These are phyloP conservation scores for Cephaloascus fragrans DNA, from an alignment of 805 yeast genomes.

Conservation along the genomic window DNA sequence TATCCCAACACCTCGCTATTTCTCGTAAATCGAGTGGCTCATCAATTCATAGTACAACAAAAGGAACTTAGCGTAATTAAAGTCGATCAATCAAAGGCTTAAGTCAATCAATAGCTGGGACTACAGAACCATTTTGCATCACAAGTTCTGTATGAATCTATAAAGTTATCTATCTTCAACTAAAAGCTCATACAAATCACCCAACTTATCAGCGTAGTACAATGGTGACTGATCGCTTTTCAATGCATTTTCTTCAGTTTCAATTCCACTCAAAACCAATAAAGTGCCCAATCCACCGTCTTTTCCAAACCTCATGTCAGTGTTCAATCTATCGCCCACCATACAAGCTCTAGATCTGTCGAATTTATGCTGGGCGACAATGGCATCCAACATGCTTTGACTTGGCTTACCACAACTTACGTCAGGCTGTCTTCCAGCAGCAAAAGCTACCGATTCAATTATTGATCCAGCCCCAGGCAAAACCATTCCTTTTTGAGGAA, in stretches of 20 bases:
- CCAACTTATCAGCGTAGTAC: constrained; percentile 59
- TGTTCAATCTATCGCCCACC: constrained; percentile 93
- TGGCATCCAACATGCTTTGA: constrained; percentile 82
- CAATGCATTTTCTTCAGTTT: constrained; percentile 48
- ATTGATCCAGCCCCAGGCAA: constrained; percentile 95
- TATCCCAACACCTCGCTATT: too few species aligned
- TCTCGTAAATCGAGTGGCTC: too few species aligned
- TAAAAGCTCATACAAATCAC: constrained; percentile 57
- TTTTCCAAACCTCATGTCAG: constrained; percentile 88
- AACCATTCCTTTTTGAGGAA: constrained; percentile 77
- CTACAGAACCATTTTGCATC: too few species aligned
- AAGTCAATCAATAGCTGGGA: too few species aligned
- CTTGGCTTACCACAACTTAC: constrained; percentile 88
- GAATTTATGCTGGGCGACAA: constrained; percentile 53
- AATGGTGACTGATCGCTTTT: constrained; percentile 44
- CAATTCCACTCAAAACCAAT: constrained; percentile 87
- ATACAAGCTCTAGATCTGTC: constrained; percentile 62
- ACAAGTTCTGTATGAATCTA: too few species aligned
- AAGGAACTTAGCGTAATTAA: too few species aligned
- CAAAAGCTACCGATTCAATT: constrained; percentile 63
- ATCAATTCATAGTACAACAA: too few species aligned
- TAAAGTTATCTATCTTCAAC: too few species aligned
- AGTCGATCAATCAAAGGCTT: too few species aligned
- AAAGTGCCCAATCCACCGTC: constrained; percentile 83
- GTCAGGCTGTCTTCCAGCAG: constrained; percentile 75